Conservation (phyloP, 208 protist species). For the Tritrichomonas musculus region DNA sequence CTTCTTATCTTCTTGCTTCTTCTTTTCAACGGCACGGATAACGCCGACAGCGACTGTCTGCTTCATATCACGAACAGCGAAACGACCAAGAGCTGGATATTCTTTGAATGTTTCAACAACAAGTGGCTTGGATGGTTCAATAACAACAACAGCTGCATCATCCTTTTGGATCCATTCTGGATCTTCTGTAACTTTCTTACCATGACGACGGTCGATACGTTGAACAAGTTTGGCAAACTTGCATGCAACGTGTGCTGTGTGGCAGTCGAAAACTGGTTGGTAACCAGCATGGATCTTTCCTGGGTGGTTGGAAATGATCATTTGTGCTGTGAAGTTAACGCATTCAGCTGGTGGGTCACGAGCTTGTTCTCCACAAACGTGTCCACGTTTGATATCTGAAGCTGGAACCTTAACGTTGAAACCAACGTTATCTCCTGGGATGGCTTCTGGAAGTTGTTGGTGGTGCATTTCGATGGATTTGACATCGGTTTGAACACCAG, state of each 20-base stretch:
- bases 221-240: constrained; percentile 43
- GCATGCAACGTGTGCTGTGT: constrained; percentile 54
- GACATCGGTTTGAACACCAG: constrained; percentile 54
- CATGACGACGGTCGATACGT: constrained; percentile 49
- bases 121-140: constrained; percentile 55
- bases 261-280: constrained; percentile 53
- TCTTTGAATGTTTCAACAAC: constrained; percentile 58
- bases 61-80: constrained; percentile 56
- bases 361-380: not conserved
- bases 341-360: not conserved
- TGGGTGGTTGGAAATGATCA: constrained; percentile 44
- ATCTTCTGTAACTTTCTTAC: constrained; percentile 39
- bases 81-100: constrained; percentile 55
- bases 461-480: constrained; percentile 79
- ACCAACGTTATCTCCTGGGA: constrained; percentile 65
- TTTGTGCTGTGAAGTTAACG: not conserved
- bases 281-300: constrained; percentile 50
- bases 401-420: constrained; percentile 56
- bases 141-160: constrained; percentile 47
- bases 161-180: constrained; percentile 42
- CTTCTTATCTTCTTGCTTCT: not conserved
- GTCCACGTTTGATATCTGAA: constrained; percentile 39
- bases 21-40: constrained; percentile 32
- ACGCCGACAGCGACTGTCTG: constrained; percentile 54
- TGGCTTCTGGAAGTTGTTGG: constrained; percentile 60